Conservation (phyloP, 352 stramenopile species). For the Pythium brassicae region DNA sequence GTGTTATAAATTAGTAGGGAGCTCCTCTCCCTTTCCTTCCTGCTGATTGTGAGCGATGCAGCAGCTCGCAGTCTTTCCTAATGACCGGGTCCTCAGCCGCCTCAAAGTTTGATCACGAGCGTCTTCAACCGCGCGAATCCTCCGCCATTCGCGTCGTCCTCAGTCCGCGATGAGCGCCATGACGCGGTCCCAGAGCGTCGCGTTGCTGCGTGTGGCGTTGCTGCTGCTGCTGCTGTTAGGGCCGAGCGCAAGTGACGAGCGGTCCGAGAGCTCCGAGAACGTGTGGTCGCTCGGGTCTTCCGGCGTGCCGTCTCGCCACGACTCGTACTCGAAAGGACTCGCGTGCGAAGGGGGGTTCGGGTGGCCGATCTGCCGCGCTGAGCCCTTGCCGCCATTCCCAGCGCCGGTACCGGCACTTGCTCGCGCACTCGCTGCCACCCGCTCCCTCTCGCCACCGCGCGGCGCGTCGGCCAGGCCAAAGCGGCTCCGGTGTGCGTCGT, state of each 20-base stretch:
- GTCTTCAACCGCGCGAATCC: no score
- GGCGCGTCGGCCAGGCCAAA: conserved; percentile 31
- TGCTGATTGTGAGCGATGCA: no score
- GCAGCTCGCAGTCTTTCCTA: no score
- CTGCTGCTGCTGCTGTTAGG: conserved; percentile 4
- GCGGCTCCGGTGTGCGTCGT: conserved; percentile 47
- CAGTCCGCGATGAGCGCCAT: conserved; percentile 23
- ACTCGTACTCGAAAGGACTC: conserved; percentile 13
- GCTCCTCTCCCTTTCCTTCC: no score
- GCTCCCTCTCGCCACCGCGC: neutral
- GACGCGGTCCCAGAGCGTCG: conserved; percentile 48
- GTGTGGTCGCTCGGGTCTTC: conserved; percentile 21
- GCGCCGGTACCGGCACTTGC: conserved; percentile 2
- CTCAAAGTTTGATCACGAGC: no score
- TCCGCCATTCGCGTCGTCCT: neutral
- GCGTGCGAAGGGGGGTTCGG: neutral
- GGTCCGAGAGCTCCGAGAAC: conserved; percentile 24
- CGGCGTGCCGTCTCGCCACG: conserved; percentile 25
- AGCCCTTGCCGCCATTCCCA: neutral
- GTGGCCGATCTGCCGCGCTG: neutral
- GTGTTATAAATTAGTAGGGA: no score
- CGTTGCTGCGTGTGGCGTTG: conserved; percentile 1
- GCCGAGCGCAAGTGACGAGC: conserved; percentile 26
- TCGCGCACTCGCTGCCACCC: neutral
- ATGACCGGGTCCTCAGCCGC: no score